Base-by-base conservation (phyloP, 2,329 filamentous ascomycete genomes). In the Leptographium flavum region DNA sequence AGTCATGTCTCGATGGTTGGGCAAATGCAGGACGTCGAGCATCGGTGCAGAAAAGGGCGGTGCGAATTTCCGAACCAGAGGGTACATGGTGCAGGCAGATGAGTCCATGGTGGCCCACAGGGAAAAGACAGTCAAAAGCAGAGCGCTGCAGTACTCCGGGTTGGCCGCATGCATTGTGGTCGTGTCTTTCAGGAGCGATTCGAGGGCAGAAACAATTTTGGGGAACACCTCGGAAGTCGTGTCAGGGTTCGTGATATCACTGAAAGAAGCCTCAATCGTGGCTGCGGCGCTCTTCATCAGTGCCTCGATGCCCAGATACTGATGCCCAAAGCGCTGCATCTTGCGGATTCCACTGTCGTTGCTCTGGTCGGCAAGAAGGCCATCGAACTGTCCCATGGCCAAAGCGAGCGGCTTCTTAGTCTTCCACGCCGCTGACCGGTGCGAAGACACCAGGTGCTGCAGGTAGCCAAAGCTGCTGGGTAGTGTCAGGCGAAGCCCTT, bases 71-170 rank as follows among this genome's bases (percentile, higher is more conserved):
- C 41, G 27, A 0, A 84, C 57, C 0, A 81, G 55, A 0, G 69
- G 68, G 39, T 63, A 74, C 0, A 50, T 48, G 0, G 38, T 11
- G 0, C 63, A 57, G 0, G 70, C 68, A n/a, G 54, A 57, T 11
- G 60, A 52, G 49, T 84, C 80, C 55, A 81, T 66, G 1, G 56
- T 52, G 3, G 71, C 55, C 79, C 78, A 84, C 0, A 79, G 50
- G 42, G 75, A 69, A 54, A 82, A 67, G 0, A 76, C 37, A 8
- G 60, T 65, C 1, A 83, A 61, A 0, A 81, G 56, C 52, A 73
- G 65, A 1, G 58, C 47, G 25, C 75, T 77, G 50, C 66, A 69
- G 22, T 71, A 64, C 41, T 73, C 69, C 0, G 68, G 62, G 46
- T 71, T 65, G 4, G 52, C 47, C 1, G 64, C 52, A 48, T 73